Percentiles rank a stretch among this genome's conserved stretches.
Conservation (phyloP, 164 flowering plant genomes). For the Aristolochia californica region DNA sequence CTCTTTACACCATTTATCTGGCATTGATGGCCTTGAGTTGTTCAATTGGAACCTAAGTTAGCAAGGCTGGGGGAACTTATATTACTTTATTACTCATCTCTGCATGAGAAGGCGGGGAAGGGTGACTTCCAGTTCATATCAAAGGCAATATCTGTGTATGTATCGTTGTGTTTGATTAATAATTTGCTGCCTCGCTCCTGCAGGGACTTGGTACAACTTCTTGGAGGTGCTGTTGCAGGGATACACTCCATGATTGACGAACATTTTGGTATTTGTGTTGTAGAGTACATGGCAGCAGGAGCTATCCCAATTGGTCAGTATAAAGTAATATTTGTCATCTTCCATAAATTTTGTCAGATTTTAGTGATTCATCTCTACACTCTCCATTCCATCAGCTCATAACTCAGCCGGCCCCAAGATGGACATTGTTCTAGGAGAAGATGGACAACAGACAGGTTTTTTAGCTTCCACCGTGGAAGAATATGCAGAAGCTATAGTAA, state of each 20-base stretch:
- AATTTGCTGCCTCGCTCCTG: neutral
- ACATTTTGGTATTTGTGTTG: slow-evolving; percentile 89
- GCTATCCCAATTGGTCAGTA: slow-evolving; percentile 84
- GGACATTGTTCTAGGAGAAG: slow-evolving; percentile 89
- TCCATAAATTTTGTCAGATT: neutral
- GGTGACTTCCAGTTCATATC: too few species aligned
- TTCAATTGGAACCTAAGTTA: too few species aligned
- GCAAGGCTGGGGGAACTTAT: too few species aligned
- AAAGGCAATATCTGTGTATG: too few species aligned
- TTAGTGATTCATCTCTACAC: neutral
- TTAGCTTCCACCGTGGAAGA: slow-evolving; percentile 57
- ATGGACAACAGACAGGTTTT: slow-evolving; percentile 72
- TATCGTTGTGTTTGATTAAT: too few species aligned
- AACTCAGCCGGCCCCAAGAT: slow-evolving; percentile 91
- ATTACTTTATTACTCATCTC: too few species aligned
- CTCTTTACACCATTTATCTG: too few species aligned
- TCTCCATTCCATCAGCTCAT: slow-evolving; percentile 39
- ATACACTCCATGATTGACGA: slow-evolving; percentile 92
- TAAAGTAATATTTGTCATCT: neutral
- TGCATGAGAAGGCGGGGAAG: too few species aligned
- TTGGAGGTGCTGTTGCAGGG: slow-evolving; percentile 79
- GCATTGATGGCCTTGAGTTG: too few species aligned
- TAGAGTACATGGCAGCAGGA: slow-evolving; percentile 98
- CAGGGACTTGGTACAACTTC: slow-evolving; percentile 84
- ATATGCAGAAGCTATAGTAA: slow-evolving; percentile 72